These are phyloP conservation scores for Daldinia vernicosa DNA, from an alignment of 495 filamentous ascomycete species.

Conservation along the genomic window DNA sequence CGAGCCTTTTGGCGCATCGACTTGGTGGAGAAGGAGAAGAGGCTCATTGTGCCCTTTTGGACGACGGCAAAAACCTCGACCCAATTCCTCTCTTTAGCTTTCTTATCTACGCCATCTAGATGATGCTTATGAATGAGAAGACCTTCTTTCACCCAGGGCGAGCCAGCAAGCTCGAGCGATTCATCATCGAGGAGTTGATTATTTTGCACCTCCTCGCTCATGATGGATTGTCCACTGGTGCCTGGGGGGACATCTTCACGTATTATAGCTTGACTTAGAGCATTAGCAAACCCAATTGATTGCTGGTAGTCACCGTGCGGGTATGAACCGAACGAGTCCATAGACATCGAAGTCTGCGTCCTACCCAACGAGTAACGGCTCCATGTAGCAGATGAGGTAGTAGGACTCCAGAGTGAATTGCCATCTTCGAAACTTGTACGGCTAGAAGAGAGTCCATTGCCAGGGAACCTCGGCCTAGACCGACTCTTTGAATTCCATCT, in stretches of 20 bases:
- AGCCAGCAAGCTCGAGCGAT: conserved; percentile 84
- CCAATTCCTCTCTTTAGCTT: conserved; percentile 93
- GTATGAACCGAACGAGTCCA: conserved; percentile 87
- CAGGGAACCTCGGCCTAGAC: conserved; percentile 81
- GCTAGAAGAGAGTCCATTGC: conserved; percentile 88
- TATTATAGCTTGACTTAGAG: conserved; percentile 94
- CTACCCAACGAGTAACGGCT: conserved; percentile 92
- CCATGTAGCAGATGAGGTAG: conserved; percentile 80
- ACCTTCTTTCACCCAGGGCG: conserved; percentile 98
- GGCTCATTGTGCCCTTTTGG: conserved; percentile 91
- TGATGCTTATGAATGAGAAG: conserved; percentile 97
- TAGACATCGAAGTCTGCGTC: conserved; percentile 87
- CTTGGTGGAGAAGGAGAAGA: conserved; percentile 91
- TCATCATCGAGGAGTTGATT: conserved; percentile 88
- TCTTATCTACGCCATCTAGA: conserved; percentile 86
- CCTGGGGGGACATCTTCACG: conserved; percentile 80
- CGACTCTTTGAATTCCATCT: conserved; percentile 87
- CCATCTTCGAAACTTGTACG: conserved; percentile 92
- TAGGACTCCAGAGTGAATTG: conserved; percentile 90
- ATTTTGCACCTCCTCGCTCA: conserved; percentile 62
- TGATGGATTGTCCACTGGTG: conserved; percentile 59
- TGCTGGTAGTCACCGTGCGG: conserved; percentile 88
- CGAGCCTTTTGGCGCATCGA: conserved; percentile 71
- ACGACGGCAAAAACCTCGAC: conserved; percentile 97
- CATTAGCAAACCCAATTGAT: conserved; percentile 97